A percentile compares a stretch with the other conserved stretches of the same genome.
These are phyloP conservation scores for Sanguinoderma infundibulare DNA, from an alignment of 1,284 basidiomycete species.

Conservation along the genomic window DNA sequence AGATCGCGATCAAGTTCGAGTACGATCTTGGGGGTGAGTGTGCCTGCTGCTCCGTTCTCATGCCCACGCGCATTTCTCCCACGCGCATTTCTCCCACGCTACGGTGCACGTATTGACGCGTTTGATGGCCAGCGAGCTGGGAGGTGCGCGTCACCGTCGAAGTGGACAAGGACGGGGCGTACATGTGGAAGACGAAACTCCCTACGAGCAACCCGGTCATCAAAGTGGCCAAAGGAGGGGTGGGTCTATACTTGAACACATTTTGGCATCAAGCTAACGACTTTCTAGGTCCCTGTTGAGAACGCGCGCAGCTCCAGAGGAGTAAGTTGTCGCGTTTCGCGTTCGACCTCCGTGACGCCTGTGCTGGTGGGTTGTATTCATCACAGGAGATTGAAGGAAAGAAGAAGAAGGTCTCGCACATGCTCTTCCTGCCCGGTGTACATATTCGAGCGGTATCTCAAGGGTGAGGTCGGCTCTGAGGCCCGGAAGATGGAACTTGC, in stretches of 20 bases:
- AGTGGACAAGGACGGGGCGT: conserved; percentile 18
- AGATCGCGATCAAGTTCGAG: conserved; percentile 37
- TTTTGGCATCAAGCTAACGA: background rate
- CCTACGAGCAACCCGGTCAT: conserved; percentile 23
- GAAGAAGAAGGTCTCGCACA: conserved; percentile 14
- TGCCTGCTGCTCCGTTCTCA: background rate
- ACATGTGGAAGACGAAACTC: conserved; percentile 10
- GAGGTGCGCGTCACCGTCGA: conserved; percentile 29
- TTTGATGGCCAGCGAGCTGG: conserved; percentile 23
- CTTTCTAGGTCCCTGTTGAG: conserved; percentile 13
- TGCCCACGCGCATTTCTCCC: no score
- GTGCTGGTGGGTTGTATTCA: background rate
- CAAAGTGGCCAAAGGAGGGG: conserved; percentile 27
- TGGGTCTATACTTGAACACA: conserved; percentile 2
- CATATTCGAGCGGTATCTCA: conserved; percentile 19
- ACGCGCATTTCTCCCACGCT: background rate
- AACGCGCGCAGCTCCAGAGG: conserved; percentile 5
- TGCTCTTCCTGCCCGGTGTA: conserved; percentile 11
- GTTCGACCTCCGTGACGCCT: background rate
- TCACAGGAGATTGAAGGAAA: conserved; percentile 12
- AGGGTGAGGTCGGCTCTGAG: conserved; percentile 19
- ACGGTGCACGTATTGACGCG: background rate
- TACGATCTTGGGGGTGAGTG: conserved; percentile 34
- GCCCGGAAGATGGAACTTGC: conserved; percentile 22
- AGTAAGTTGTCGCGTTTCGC: background rate